These are phyloP conservation scores for Penicillium thymicola DNA, from an alignment of 2,329 filamentous ascomycete genomes.

Conservation along the genomic window DNA sequence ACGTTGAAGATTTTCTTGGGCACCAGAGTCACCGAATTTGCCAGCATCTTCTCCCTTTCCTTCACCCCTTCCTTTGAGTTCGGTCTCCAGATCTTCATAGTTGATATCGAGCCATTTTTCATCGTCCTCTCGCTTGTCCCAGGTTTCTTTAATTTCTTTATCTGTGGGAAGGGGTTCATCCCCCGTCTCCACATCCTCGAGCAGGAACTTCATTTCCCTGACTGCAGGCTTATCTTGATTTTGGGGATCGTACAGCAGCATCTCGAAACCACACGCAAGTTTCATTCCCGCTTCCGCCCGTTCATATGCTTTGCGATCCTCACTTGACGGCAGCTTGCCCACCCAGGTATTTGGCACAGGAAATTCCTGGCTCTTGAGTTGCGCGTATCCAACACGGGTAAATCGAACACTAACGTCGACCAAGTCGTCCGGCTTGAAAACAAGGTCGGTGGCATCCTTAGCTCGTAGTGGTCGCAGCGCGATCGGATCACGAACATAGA, in stretches of 20 bases:
- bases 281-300: constrained; percentile 77
- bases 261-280: constrained; percentile 83
- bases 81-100: constrained; percentile 81
- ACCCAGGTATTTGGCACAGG: constrained; percentile 58
- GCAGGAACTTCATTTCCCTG: constrained; percentile 70
- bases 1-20: constrained; percentile 66
- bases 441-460: constrained; percentile 51
- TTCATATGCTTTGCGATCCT: constrained; percentile 46
- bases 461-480: constrained; percentile 66
- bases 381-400: constrained; percentile 85
- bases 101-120: constrained; percentile 92
- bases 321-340: constrained; percentile 39
- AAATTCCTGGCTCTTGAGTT: constrained; percentile 83
- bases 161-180: constrained; percentile 69
- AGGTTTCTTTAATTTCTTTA: constrained; percentile 62
- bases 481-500: constrained; percentile 84
- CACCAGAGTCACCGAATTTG: constrained; percentile 45
- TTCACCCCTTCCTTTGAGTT: constrained; percentile 61
- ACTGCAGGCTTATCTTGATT: constrained; percentile 66
- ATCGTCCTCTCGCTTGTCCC: constrained; percentile 72
- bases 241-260: constrained; percentile 67
- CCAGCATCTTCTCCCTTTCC: constrained; percentile 24
- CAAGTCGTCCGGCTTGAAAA: constrained; percentile 74
- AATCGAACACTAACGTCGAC: constrained; percentile 77
- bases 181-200: constrained; percentile 72